A percentile compares a stretch with the other conserved stretches of the same genome.
Evolutionary conservation across 441 rosid genomes (phyloP).

Genomic region (Mallotus japonicus): DNA sequence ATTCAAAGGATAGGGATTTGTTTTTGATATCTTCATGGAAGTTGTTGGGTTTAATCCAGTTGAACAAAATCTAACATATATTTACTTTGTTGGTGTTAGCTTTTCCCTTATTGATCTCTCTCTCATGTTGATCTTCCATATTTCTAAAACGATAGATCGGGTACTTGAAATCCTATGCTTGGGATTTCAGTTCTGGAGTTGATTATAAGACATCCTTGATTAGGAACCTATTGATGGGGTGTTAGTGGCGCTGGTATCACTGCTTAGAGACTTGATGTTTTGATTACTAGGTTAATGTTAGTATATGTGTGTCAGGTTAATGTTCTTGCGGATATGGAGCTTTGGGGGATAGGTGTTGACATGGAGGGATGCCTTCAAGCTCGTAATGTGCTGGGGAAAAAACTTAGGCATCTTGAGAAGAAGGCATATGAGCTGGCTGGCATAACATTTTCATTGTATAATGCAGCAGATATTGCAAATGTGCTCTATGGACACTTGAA

Average conservation of each 20-base stretch:
- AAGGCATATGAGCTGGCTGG: slow-evolving; percentile 87
- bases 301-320: slow-evolving; percentile 55
- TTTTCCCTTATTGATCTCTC: background rate
- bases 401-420: slow-evolving; percentile 77
- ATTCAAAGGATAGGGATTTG: background rate
- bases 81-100: background rate
- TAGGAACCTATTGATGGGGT: slow-evolving; percentile 10
- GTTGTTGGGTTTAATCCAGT: background rate
- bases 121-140: background rate
- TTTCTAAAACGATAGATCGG: slow-evolving; percentile 1
- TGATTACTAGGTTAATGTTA: slow-evolving; percentile 20
- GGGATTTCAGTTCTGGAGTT: background rate
- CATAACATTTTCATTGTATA: slow-evolving; percentile 71
- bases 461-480: slow-evolving; percentile 91
- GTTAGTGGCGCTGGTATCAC: slow-evolving; percentile 1
- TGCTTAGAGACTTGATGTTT: slow-evolving; percentile 2
- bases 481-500: slow-evolving; percentile 78
- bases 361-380: slow-evolving; percentile 88
- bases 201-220: background rate
- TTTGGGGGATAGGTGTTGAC: slow-evolving; percentile 93
- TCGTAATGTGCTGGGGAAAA: slow-evolving; percentile 65
- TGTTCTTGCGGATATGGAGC: slow-evolving; percentile 96
- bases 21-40: background rate
- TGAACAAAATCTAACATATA: background rate
- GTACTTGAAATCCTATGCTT: slow-evolving; percentile 2